These are phyloP conservation scores for Neopestalotiopsis sp. DNA, from an alignment of 2,329 filamentous ascomycete species.

Conservation along the genomic window DNA sequence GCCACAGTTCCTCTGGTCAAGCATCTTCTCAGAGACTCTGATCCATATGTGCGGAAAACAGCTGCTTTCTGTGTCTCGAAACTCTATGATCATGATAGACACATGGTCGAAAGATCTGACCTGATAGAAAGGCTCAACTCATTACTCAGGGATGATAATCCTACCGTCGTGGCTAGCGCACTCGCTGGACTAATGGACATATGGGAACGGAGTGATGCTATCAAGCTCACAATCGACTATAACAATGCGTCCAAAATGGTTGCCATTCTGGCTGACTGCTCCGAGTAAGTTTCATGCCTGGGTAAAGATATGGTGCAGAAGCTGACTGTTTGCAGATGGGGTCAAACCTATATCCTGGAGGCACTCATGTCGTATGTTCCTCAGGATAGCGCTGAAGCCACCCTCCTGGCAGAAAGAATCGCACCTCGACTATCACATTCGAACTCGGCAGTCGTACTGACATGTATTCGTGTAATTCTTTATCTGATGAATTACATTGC, in stretches of 20 bases:
- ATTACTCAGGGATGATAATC: constrained; percentile 93
- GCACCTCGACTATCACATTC: constrained; percentile 95
- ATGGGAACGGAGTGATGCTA: constrained; percentile 96
- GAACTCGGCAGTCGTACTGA: constrained; percentile 94
- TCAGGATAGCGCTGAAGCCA: constrained; percentile 85
- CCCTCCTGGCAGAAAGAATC: constrained; percentile 90
- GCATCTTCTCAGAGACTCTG: constrained; percentile 79
- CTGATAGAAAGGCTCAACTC: constrained; percentile 90
- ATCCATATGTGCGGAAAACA: constrained; percentile 97
- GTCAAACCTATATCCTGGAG: constrained; percentile 97
- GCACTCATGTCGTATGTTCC: constrained; percentile 98
- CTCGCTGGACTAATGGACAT: constrained; percentile 94
- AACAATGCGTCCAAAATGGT: constrained; percentile 98
- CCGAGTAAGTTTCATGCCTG: constrained; percentile 69
- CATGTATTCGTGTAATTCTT: constrained; percentile 93
- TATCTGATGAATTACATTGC: constrained; percentile 99
- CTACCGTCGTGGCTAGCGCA: constrained; percentile 94
- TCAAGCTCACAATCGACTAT: constrained; percentile 98
- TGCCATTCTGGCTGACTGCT: constrained; percentile 93
- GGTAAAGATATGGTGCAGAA: not conserved
- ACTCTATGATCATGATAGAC: constrained; percentile 93
- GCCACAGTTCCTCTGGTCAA: constrained; percentile 86
- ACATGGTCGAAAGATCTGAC: constrained; percentile 87
- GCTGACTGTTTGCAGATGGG: constrained; percentile 69
- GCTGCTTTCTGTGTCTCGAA: constrained; percentile 97